Evolutionary conservation across 305 asterid genomes (phyloP).

Genomic region (Solanum hybrid): DNA sequence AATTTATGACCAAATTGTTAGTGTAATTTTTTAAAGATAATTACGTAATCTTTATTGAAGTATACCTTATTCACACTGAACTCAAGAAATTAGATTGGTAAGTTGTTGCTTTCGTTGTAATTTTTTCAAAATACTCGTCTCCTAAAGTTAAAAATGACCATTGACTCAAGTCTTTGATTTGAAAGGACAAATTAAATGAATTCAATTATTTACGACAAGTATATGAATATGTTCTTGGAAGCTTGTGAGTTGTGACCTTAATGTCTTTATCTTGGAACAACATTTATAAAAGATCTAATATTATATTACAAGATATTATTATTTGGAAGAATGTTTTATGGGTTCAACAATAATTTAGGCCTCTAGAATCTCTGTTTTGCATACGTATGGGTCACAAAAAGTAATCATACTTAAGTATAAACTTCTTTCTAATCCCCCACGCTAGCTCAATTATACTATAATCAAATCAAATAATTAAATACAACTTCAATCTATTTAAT

Average conservation of each 20-base stretch:
- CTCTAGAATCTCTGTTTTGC: background rate
- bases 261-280: background rate
- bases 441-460: background rate
- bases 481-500: background rate
- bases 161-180: background rate
- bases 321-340: background rate
- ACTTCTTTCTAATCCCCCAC: background rate
- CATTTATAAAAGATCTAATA: background rate
- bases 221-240: slow-evolving; percentile 1
- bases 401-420: background rate
- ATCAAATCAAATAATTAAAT: background rate
- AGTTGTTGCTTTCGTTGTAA: background rate
- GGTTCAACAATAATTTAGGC: background rate
- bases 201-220: background rate
- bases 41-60: background rate
- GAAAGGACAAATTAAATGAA: background rate
- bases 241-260: background rate
- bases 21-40: background rate
- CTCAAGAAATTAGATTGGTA: background rate
- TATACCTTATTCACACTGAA: background rate
- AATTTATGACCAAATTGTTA: background rate
- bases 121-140: background rate
- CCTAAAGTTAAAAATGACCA: background rate
- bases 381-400: background rate
- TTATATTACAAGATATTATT: background rate